phyloP scores from a whole-genome alignment of 306 rosid genomes.

The Potentilla sterilis region DNA sequence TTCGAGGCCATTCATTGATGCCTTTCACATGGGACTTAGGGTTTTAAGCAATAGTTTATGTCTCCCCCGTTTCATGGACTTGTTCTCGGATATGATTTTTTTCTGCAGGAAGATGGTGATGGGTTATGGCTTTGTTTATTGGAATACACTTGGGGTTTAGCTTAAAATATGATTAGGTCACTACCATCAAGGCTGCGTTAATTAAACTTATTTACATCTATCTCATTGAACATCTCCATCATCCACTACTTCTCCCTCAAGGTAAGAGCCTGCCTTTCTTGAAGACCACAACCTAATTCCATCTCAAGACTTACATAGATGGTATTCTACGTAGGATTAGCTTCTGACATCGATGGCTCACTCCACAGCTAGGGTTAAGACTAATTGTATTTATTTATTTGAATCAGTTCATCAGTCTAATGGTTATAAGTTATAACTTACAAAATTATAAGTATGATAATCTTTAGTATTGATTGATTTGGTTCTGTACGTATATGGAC shows the following conservation, averaged over 20 bases:
- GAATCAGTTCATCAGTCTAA: too few species aligned
- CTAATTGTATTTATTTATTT: too few species aligned
- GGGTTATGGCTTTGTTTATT: slow-evolving; percentile 26
- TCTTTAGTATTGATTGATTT: too few species aligned
- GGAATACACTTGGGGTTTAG: slow-evolving; percentile 2
- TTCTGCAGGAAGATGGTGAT: slow-evolving; percentile 19
- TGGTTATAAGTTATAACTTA: neutral
- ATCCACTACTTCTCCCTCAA: slow-evolving; percentile 20
- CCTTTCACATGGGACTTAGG: slow-evolving; percentile 41
- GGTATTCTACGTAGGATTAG: neutral
- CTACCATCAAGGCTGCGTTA: slow-evolving; percentile 27
- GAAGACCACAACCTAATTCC: slow-evolving; percentile 25
- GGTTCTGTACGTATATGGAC: neutral
- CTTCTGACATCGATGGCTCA: neutral
- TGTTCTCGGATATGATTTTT: slow-evolving; percentile 22
- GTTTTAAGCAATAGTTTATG: slow-evolving; percentile 7
- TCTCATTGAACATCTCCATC: slow-evolving; percentile 22
- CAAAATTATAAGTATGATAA: neutral
- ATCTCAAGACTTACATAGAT: neutral
- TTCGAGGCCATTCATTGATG: slow-evolving; percentile 35
- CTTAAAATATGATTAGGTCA: slow-evolving; percentile 27
- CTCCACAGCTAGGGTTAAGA: neutral
- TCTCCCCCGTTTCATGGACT: slow-evolving; percentile 30
- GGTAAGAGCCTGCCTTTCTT: slow-evolving; percentile 26
- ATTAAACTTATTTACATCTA: neutral